Evolutionary conservation across 441 rosid species (phyloP).

Genomic region (Syzygium syzygioides): DNA sequence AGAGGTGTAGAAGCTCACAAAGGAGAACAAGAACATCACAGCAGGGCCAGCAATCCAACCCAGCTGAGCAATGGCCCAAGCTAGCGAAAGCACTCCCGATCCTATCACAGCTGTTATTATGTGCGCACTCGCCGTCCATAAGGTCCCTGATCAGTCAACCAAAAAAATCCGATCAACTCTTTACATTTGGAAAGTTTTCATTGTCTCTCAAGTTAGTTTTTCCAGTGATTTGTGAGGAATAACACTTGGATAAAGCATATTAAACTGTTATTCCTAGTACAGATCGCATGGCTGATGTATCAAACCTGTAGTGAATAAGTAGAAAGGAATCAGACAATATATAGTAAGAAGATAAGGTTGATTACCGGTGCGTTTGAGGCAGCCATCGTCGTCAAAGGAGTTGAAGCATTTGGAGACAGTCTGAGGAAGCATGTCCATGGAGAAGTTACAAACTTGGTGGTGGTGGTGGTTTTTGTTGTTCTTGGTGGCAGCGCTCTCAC

Average conservation of each 20-base stretch:
- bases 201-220: not conserved
- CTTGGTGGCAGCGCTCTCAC: constrained; percentile 18
- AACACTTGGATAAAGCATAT: not conserved
- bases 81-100: constrained; percentile 41
- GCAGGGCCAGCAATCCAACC: constrained; percentile 45
- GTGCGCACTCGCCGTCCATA: constrained; percentile 39
- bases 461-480: constrained; percentile 16
- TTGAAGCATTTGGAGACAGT: constrained; percentile 9
- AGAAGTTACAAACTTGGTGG: constrained; percentile 16
- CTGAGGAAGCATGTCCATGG: constrained; percentile 11
- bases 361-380: constrained; percentile 12
- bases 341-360: not conserved
- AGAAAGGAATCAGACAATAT: not conserved
- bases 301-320: not conserved
- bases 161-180: not conserved
- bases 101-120: constrained; percentile 32
- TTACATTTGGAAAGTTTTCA: not conserved
- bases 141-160: constrained; percentile 14
- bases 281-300: not conserved
- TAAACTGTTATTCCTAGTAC: not conserved
- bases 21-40: constrained; percentile 36
- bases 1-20: constrained; percentile 29
- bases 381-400: constrained; percentile 20
- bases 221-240: not conserved
- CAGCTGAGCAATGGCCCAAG: constrained; percentile 44